Evolutionary conservation across 2,329 filamentous ascomycete genomes (phyloP), one percentile per base, ranked within the genome.

Genomic region (Talaromyces albobiverticillius): DNA sequence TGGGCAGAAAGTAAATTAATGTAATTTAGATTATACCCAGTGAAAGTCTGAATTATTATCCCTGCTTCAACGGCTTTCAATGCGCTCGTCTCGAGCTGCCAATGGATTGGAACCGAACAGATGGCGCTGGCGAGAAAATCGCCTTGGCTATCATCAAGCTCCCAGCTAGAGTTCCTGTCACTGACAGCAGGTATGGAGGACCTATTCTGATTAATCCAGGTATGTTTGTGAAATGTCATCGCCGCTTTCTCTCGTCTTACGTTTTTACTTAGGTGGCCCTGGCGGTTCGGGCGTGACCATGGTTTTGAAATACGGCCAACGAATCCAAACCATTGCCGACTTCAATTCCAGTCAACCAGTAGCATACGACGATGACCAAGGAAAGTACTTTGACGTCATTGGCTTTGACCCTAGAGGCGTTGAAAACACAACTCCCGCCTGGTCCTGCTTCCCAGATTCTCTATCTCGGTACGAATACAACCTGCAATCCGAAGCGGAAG

Each of bases 201-300:
- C 63, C 72, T 9, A 67, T 76, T 31, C 40, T 77, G 3, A 56
- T 73, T 6, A 77, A 77, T 50, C 72, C 73, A 6, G 71, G 71
- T 48, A 70, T 7, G 53, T 36, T 10, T 36, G 14, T n/a, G n/a
- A n/a, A n/a, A n/a, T n/a, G n/a, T n/a, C n/a, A n/a, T n/a, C n/a
- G n/a, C n/a, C n/a, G n/a, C n/a, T n/a, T n/a, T n/a, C n/a, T n/a
- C n/a, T n/a, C n/a, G n/a, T n/a, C n/a, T n/a, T n/a, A n/a, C n/a
- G n/a, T n/a, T n/a, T n/a, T n/a, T n/a, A n/a, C n/a, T 43, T 18
- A 51, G 49, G 50, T 7, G 50, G 50, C 18, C 50, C 50, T 18
- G 50, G 50, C 23, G 50, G 50, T 46, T 52, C 50, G 8, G 50
- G 50, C n/a, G 41, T 52, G 7, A 1, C 0, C 18, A 16, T 45